These are phyloP conservation scores for Cinnamomum micranthum DNA, from an alignment of 164 flowering plant species.

Conservation along the genomic window DNA sequence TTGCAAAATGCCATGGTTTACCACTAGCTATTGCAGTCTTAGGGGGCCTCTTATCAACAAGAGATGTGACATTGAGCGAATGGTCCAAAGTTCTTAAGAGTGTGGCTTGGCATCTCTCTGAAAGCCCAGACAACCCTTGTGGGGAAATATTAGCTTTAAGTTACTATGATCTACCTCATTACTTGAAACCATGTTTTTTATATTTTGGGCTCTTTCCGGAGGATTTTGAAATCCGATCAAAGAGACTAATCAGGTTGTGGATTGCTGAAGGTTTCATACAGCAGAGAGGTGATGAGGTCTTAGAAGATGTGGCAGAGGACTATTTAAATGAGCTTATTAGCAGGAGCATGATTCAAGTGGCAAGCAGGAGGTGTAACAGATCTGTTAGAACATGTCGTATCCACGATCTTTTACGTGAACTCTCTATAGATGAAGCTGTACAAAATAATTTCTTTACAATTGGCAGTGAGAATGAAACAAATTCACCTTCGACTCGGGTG, in stretches of 20 bases:
- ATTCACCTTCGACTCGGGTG: background rate
- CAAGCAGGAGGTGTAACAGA: constrained; percentile 32
- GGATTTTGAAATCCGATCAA: constrained; percentile 32
- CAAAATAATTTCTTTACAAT: background rate
- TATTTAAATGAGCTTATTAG: constrained; percentile 41
- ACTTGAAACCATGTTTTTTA: constrained; percentile 43
- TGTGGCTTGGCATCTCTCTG: constrained; percentile 24
- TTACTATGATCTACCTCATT: constrained; percentile 43
- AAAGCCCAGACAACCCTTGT: too few species aligned
- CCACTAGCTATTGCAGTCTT: constrained; percentile 49
- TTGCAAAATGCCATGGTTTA: constrained; percentile 44
- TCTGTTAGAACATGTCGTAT: constrained; percentile 31
- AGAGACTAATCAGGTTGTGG: constrained; percentile 43
- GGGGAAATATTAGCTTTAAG: constrained; percentile 39
- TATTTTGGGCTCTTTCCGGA: constrained; percentile 45
- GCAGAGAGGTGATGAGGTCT: constrained; percentile 21
- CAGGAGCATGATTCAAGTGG: constrained; percentile 44
- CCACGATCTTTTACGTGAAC: constrained; percentile 30
- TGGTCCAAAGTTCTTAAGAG: constrained; percentile 36
- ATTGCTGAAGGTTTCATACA: constrained; percentile 51
- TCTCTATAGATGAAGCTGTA: background rate
- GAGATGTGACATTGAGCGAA: constrained; percentile 19
- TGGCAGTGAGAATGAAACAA: too few species aligned
- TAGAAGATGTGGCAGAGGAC: constrained; percentile 38
- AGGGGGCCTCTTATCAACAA: constrained; percentile 41